Percentiles rank a stretch among this genome's conserved stretches.
Evolutionary conservation across 805 yeast genomes (phyloP).

Genomic region (Wickerhamiella hasegawae): DNA sequence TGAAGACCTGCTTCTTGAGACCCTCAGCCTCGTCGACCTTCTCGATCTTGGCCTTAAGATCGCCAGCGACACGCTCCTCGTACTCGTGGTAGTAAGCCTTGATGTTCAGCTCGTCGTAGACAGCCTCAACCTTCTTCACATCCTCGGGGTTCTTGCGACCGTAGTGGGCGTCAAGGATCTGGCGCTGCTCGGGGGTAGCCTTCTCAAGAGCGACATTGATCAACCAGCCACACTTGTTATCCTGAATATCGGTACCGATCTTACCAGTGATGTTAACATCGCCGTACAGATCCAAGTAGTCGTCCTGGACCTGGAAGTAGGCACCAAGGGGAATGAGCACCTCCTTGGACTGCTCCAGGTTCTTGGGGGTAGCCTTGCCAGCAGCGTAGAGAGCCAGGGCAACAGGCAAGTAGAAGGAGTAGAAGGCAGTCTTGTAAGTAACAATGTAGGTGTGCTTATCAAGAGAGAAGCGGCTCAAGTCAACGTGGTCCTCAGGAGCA

Average conservation of each 20-base stretch:
- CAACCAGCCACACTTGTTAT: conserved; percentile 97
- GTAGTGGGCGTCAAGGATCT: conserved; percentile 69
- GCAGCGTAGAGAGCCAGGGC: conserved; percentile 92
- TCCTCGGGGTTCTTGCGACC: conserved; percentile 61
- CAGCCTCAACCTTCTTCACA: conserved; percentile 55
- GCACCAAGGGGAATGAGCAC: conserved; percentile 91
- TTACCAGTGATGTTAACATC: conserved; percentile 95
- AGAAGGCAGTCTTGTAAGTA: conserved; percentile 91
- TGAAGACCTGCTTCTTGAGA: conserved; percentile 75
- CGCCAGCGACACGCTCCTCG: conserved; percentile 61
- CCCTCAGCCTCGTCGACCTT: conserved; percentile 79
- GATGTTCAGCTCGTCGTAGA: conserved; percentile 61
- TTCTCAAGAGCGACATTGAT: conserved; percentile 79
- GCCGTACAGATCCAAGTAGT: conserved; percentile 91
- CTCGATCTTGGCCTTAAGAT: conserved; percentile 50
- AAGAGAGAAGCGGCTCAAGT: conserved; percentile 70
- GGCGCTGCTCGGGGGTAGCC: conserved; percentile 68
- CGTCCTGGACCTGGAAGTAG: conserved; percentile 98
- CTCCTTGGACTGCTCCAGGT: conserved; percentile 75
- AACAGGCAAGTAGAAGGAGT: conserved; percentile 93
- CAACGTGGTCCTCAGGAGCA: conserved; percentile 92
- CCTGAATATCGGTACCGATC: conserved; percentile 96
- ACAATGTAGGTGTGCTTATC: conserved; percentile 90
- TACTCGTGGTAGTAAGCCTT: conserved; percentile 58
- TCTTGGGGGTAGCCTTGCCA: conserved; percentile 53